Evolutionary conservation across 768 basidiomycete genomes (phyloP), one percentile per base, ranked within the genome.

Genomic region (Russula ochroleuca): DNA sequence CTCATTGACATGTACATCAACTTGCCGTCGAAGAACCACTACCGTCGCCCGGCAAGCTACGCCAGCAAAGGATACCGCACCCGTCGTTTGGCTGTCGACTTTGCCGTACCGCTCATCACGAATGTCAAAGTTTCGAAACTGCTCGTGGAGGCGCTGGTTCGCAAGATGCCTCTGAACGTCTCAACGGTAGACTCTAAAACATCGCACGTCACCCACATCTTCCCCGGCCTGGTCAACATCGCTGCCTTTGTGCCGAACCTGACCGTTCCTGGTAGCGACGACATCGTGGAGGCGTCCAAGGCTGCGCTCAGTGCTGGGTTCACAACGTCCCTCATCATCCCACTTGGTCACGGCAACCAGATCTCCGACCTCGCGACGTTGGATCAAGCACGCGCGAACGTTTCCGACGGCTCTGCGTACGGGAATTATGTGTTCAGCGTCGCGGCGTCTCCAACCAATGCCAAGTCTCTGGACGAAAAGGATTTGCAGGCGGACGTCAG

Each of bases 1-100:
- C 79, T 97, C 70, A 99, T 99, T 73, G 97, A 99, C 77, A 91
- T 98, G 86, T 99, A 98, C 75, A 96, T 99, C 85, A 99, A 99
- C 75, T 79, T 99, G 69, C 97, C 97, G 2, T 98, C 96, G 45
- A 97, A 94, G 78, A 98, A 99, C 75, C 84, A 94, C 72, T 98
- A 92, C 76, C 90, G 97, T 63, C 90, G 97, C 21, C 97, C 97
- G 7, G 95, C 97, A 15, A 95, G 88, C 75, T 99, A 98, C 73
- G 85, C 94, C 57, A 97, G 94, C 75, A 95, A 97, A 73, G 97
- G 97, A 9, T 98, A 98, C 75, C 85, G 86, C 64, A 96, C 95
- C 35, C 90, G 97, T 69, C 90, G 97, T 57, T 95, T 98, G 94
- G 97, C 97, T 7, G 94, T 99, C 67, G 97, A 99, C 75, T 98